Percentiles rank a stretch among this genome's conserved stretches.
These are phyloP conservation scores for Taphrina populina DNA, from an alignment of 1,139 yeast species.

Conservation along the genomic window DNA sequence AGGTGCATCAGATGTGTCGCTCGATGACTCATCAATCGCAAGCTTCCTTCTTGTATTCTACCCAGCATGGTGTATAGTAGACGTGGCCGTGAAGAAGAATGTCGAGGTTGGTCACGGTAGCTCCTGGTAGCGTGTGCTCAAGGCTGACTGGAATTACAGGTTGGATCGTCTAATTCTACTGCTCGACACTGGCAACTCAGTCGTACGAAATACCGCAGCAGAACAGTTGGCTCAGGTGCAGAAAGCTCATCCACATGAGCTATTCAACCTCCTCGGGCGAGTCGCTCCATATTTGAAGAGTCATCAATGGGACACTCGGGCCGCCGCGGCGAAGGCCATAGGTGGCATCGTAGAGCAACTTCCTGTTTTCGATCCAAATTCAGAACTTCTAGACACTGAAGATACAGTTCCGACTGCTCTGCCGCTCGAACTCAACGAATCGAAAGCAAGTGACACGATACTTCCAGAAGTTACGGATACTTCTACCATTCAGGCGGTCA, in stretches of 20 bases:
- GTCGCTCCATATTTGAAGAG: slow-evolving; percentile 86
- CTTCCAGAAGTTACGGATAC: slow-evolving; percentile 32
- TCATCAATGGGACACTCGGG: slow-evolving; percentile 92
- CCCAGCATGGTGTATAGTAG: too few species aligned
- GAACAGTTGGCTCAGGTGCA: slow-evolving; percentile 95
- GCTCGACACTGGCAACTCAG: slow-evolving; percentile 90
- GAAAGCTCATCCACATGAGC: slow-evolving; percentile 91
- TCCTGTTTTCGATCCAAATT: slow-evolving; percentile 80
- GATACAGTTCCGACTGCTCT: too few species aligned
- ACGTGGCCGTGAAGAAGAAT: too few species aligned
- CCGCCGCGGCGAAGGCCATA: slow-evolving; percentile 90
- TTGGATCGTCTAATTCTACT: slow-evolving; percentile 43
- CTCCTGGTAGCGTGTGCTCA: too few species aligned
- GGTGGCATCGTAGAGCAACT: slow-evolving; percentile 88
- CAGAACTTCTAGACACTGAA: slow-evolving; percentile 41
- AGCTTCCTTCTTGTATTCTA: too few species aligned
- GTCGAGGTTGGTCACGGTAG: too few species aligned
- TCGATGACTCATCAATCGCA: too few species aligned
- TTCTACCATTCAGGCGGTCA: too few species aligned
- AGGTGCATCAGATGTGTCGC: too few species aligned
- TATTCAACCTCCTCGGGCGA: slow-evolving; percentile 74
- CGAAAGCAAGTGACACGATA: slow-evolving; percentile 36
- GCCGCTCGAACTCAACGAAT: slow-evolving; percentile 34
- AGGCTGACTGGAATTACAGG: too few species aligned
- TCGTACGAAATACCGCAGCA: slow-evolving; percentile 94